Evolutionary conservation across 2,329 filamentous ascomycete species (phyloP), one percentile per base, ranked within the genome.

Genomic region (Chaetomiaceae sp.): DNA sequence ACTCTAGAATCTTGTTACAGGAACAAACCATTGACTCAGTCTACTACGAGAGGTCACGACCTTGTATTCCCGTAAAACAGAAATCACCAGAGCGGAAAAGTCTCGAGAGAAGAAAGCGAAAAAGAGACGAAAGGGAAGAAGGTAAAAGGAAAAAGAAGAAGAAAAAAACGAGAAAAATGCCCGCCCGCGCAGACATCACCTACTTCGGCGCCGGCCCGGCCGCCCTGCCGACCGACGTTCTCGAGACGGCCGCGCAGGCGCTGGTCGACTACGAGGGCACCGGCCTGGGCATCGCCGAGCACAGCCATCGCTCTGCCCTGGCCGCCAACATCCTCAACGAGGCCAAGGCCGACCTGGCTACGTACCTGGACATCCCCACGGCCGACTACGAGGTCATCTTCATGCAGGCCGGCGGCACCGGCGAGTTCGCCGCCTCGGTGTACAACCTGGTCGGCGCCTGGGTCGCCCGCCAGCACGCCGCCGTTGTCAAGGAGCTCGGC

Each of bases 201-300:
- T 93, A 95, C 71, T 96, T 95, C 62, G 90, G 91, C 55, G 91
- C 92, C 47, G 92, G 92, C 56, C 92, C 92, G 43, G 90, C 92
- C n/a, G 75, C 82, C 27, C 78, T 97, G 16, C 91, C 91, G 20
- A 95, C 88, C 12, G 71, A 81, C 4, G 87, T 96, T 19, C 80
- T 96, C 44, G 82, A 93, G 68, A 77, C 75, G 39, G 90, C 89
- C 44, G 83, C 89, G 1, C 68, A 82, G 65, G 87, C 87, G 1
- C 82, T 97, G 4, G 70, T 95, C 58, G 87, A 96, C 75, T 95
- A 83, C 74, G 75, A 92, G 41, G 76, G 81, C 66, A 88, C 83
- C 34, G 92, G 92, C 51, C 77, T 96, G 48, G 90, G 90, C 46
- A 79, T 96, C 38, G 89, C 87, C 56, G 92, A 97, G 70, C 89